Percentiles rank a stretch among this genome's conserved stretches.
phyloP scores from a whole-genome alignment of 257 asterid species.

The Hygrophila difformis region DNA sequence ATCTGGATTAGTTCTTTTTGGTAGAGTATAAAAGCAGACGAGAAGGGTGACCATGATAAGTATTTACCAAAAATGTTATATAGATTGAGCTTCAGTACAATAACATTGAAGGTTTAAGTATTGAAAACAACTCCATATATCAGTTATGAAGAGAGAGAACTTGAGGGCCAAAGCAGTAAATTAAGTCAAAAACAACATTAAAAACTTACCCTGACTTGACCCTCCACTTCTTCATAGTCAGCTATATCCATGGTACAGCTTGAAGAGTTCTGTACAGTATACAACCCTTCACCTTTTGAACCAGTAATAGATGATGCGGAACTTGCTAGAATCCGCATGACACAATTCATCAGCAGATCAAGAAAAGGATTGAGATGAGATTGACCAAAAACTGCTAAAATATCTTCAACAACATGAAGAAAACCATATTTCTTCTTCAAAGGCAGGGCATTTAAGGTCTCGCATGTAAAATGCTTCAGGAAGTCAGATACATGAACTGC shows the following conservation, averaged over 20 bases:
- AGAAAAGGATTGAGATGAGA: constrained; percentile 60
- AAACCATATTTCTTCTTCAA: constrained; percentile 79
- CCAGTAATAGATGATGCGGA: constrained; percentile 48
- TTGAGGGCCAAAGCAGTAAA: too few species aligned
- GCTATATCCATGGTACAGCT: constrained; percentile 21
- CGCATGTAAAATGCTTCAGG: constrained; percentile 49
- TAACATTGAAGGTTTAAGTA: too few species aligned
- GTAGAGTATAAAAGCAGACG: constrained; percentile 1
- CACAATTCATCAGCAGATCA: constrained; percentile 55
- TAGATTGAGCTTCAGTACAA: too few species aligned
- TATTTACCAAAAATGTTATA: too few species aligned
- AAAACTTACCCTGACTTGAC: constrained; percentile 41
- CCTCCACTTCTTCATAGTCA: constrained; percentile 31
- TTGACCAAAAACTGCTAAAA: constrained; percentile 78
- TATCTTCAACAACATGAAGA: constrained; percentile 73
- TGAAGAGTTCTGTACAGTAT: constrained; percentile 17
- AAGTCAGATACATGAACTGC: constrained; percentile 32
- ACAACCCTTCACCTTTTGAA: constrained; percentile 22
- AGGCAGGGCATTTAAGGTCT: constrained; percentile 40
- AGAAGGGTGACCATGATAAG: neutral
- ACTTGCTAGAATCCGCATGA: constrained; percentile 58
- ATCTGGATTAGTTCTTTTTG: neutral
- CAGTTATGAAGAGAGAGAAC: too few species aligned
- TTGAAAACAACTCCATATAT: too few species aligned
- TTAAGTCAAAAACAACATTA: neutral